Evolutionary conservation across 2,329 filamentous ascomycete species (phyloP).

Genomic region (Plectosphaerella cucumerina): DNA sequence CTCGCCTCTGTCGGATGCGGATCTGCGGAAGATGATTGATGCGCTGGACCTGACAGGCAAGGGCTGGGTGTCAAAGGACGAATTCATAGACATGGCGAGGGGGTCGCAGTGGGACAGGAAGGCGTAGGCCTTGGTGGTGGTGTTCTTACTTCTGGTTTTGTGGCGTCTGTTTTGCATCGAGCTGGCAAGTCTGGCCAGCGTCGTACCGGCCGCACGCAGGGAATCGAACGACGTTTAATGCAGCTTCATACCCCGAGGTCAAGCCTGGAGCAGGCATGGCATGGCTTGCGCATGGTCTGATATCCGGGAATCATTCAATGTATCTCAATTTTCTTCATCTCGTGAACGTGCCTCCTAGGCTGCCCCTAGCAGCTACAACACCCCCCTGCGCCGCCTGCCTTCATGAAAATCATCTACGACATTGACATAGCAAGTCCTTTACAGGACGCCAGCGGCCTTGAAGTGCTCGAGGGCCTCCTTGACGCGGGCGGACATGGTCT

Average conservation of each 20-base stretch:
- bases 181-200: neutral
- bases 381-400: too few relatives aligned
- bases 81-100: slow-evolving; percentile 57
- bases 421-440: slow-evolving; percentile 28
- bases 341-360: neutral
- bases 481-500: slow-evolving; percentile 86
- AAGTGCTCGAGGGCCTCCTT: slow-evolving; percentile 84
- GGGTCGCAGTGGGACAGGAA: neutral
- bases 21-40: slow-evolving; percentile 93
- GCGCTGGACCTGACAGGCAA: slow-evolving; percentile 96
- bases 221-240: neutral
- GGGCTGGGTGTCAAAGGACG: slow-evolving; percentile 67
- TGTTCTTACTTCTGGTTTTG: neutral
- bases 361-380: too few relatives aligned
- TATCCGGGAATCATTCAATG: neutral
- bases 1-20: slow-evolving; percentile 79
- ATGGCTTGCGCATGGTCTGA: neutral
- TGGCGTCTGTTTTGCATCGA: neutral
- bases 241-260: neutral
- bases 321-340: neutral
- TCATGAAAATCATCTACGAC: too few relatives aligned
- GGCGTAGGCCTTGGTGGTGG: neutral
- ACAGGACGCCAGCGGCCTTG: slow-evolving; percentile 76
- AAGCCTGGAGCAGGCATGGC: too few relatives aligned
- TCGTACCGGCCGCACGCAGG: neutral